phyloP scores from a whole-genome alignment of 164 flowering plant species.

The Vitis amurensis region DNA sequence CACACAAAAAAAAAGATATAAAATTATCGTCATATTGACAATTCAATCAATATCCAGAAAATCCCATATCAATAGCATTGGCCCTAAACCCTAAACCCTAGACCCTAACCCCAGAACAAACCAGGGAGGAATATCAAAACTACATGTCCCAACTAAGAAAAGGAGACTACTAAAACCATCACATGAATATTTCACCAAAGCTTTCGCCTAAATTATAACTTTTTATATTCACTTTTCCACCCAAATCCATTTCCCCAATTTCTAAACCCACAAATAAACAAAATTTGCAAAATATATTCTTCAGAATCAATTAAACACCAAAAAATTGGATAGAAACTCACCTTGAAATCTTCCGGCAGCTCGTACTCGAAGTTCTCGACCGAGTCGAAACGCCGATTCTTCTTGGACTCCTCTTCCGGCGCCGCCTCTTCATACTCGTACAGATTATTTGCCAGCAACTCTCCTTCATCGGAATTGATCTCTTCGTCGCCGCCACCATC shows the following conservation, averaged over 20 bases:
- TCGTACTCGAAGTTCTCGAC: conserved; percentile 78
- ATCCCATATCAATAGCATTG: too few species aligned
- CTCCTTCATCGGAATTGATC: conserved; percentile 29
- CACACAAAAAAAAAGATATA: too few species aligned
- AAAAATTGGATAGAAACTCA: conserved; percentile 13
- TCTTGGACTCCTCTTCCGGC: conserved; percentile 76
- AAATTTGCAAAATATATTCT: background rate
- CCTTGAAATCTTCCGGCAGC: conserved; percentile 79
- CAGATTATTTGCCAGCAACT: conserved; percentile 29
- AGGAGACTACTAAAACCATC: too few species aligned
- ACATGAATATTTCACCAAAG: background rate
- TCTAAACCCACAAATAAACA: background rate
- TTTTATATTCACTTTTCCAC: background rate
- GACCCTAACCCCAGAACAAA: too few species aligned
- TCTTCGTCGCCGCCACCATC: conserved; percentile 29
- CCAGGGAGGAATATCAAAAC: too few species aligned
- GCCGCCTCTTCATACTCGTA: conserved; percentile 78
- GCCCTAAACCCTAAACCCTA: too few species aligned
- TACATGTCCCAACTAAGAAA: too few species aligned
- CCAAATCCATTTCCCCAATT: background rate
- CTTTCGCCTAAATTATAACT: background rate
- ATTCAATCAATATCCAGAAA: too few species aligned
- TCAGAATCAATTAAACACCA: background rate
- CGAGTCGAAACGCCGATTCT: conserved; percentile 71
- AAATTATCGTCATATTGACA: too few species aligned